Conservation (phyloP, 2,329 filamentous ascomycete species). For the Dendrostoma leiphaemia region DNA sequence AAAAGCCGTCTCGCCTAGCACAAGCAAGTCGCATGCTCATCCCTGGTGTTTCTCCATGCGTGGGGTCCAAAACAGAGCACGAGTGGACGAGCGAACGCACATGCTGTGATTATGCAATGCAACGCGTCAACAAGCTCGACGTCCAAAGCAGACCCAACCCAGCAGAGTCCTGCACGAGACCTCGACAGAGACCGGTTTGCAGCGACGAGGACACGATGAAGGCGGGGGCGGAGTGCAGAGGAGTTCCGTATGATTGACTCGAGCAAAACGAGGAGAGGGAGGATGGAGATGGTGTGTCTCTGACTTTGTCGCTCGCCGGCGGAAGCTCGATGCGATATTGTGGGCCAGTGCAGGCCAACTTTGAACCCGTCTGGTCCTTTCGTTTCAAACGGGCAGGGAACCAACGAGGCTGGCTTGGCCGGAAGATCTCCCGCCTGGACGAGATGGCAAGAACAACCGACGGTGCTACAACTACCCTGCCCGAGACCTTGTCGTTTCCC, state of each 20-base stretch:
- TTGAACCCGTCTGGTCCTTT: too few relatives aligned
- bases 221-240: background rate
- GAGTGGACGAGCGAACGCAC: too few relatives aligned
- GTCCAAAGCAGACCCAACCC: background rate
- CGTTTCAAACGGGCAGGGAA: background rate
- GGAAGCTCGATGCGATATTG: background rate
- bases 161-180: too few relatives aligned
- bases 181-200: background rate
- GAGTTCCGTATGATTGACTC: too few relatives aligned
- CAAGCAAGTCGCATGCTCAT: too few relatives aligned
- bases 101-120: too few relatives aligned
- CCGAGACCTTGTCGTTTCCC: background rate
- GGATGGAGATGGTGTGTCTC: background rate
- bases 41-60: too few relatives aligned
- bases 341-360: too few relatives aligned
- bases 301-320: background rate
- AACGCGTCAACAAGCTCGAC: background rate
- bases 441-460: constrained; percentile 5
- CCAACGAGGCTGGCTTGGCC: background rate
- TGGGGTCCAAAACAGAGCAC: too few relatives aligned
- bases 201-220: background rate
- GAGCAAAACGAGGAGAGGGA: background rate
- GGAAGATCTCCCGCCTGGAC: background rate
- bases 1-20: too few relatives aligned
- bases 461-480: background rate